These are phyloP conservation scores for Mycena galericulata DNA, from an alignment of 768 basidiomycete species.

Conservation along the genomic window DNA sequence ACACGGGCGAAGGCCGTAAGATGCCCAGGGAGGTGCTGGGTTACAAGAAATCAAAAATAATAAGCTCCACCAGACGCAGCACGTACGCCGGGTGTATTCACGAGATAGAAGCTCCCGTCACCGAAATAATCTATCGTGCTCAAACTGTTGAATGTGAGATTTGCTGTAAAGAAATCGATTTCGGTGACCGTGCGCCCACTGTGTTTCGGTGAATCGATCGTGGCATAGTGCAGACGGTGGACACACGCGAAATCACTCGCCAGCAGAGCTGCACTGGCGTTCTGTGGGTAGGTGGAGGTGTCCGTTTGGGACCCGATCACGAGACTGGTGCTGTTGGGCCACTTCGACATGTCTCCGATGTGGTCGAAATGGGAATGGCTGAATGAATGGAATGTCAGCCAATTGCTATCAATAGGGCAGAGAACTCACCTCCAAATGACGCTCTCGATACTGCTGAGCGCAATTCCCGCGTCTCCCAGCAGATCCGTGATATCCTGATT, in stretches of 20 bases:
- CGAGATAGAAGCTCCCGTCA: constrained; percentile 29
- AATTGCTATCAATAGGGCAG: background rate
- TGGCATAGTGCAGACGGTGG: background rate
- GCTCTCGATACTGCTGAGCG: constrained; percentile 6
- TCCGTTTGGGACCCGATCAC: constrained; percentile 25
- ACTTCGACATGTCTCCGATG: constrained; percentile 32
- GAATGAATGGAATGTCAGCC: background rate
- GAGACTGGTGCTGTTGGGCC: constrained; percentile 28
- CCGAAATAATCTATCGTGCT: constrained; percentile 6
- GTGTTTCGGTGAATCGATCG: background rate
- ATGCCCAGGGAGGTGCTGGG: constrained; percentile 27
- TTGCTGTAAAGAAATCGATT: background rate
- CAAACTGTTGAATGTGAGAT: constrained; percentile 16
- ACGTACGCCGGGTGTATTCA: constrained; percentile 26
- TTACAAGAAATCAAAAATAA: background rate
- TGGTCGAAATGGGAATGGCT: constrained; percentile 13
- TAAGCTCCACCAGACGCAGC: background rate
- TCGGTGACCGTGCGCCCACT: constrained; percentile 19
- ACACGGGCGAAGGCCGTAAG: constrained; percentile 27
- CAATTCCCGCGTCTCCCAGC: constrained; percentile 10
- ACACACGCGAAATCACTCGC: constrained; percentile 29
- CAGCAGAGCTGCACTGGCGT: constrained; percentile 9
- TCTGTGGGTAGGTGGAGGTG: constrained; percentile 5
- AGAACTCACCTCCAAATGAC: constrained; percentile 22
- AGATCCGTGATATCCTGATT: constrained; percentile 20